phyloP scores from a whole-genome alignment of 2,329 filamentous ascomycete genomes.

The Aspergillus novofumigatus region DNA sequence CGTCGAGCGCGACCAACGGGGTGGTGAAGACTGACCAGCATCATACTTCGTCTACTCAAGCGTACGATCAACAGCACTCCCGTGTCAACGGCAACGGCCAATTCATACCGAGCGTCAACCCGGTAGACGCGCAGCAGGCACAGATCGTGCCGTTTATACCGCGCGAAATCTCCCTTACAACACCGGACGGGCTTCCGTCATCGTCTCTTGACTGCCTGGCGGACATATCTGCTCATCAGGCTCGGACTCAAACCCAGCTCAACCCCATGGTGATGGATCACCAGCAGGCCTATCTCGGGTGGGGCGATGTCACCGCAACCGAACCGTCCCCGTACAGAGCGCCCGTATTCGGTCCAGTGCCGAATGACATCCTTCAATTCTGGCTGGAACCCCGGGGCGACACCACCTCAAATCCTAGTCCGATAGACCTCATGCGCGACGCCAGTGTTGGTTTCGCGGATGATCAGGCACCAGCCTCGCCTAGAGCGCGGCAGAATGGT shows the following conservation, averaged over 20 bases:
- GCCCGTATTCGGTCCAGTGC: slow-evolving; percentile 22
- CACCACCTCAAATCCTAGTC: slow-evolving; percentile 24
- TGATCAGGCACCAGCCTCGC: slow-evolving; percentile 17
- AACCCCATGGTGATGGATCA: slow-evolving; percentile 26
- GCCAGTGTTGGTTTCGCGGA: slow-evolving; percentile 20
- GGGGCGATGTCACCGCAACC: slow-evolving; percentile 24
- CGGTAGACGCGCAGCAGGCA: slow-evolving; percentile 14
- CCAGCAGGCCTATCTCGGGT: slow-evolving; percentile 28
- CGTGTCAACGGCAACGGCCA: slow-evolving; percentile 12
- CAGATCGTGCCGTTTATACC: slow-evolving; percentile 16
- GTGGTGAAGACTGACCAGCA: slow-evolving; percentile 29
- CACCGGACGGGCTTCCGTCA: slow-evolving; percentile 26
- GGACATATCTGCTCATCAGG: slow-evolving; percentile 32
- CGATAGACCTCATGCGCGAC: slow-evolving; percentile 26
- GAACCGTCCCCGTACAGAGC: slow-evolving; percentile 20
- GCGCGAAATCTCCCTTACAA: slow-evolving; percentile 24
- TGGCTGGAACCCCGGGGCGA: slow-evolving; percentile 35
- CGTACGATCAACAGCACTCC: slow-evolving; percentile 24
- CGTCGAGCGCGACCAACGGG: slow-evolving; percentile 6
- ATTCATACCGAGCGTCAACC: slow-evolving; percentile 12
- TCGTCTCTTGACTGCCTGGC: slow-evolving; percentile 41
- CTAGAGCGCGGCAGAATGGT: slow-evolving; percentile 20
- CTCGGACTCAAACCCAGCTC: slow-evolving; percentile 25
- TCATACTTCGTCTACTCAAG: slow-evolving; percentile 21
- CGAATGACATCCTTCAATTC: slow-evolving; percentile 33